Evolutionary conservation across 352 stramenopile species (phyloP).

Genomic region (Phytopythium aichiense): DNA sequence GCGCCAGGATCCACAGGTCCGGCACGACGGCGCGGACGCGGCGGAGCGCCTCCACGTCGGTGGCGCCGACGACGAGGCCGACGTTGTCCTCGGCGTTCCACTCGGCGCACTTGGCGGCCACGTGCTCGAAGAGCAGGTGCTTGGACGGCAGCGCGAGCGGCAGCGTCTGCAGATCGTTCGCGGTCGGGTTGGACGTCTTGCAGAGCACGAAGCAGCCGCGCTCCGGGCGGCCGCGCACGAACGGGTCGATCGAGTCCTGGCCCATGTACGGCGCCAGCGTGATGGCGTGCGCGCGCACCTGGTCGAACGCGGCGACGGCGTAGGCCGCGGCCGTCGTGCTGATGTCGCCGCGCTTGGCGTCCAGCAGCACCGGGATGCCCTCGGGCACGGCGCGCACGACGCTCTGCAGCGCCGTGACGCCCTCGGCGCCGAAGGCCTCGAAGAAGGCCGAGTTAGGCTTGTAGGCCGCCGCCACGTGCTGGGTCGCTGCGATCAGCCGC

Average conservation of each 20-base stretch:
- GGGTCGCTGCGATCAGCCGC: slow-evolving; percentile 93
- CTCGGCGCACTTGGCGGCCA: slow-evolving; percentile 86
- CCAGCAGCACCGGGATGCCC: slow-evolving; percentile 95
- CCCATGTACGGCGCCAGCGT: slow-evolving; percentile 99
- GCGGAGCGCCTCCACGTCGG: slow-evolving; percentile 91
- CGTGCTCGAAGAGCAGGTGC: slow-evolving; percentile 83
- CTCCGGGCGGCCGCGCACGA: slow-evolving; percentile 86
- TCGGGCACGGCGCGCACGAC: slow-evolving; percentile 88
- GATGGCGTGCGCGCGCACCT: slow-evolving; percentile 92
- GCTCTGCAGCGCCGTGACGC: slow-evolving; percentile 85
- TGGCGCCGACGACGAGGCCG: slow-evolving; percentile 97
- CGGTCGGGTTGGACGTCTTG: slow-evolving; percentile 98
- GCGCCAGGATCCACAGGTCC: slow-evolving; percentile 96
- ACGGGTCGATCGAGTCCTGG: slow-evolving; percentile 96
- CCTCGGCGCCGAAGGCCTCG: slow-evolving; percentile 88
- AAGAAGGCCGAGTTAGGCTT: slow-evolving; percentile 99
- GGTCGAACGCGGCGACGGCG: slow-evolving; percentile 91
- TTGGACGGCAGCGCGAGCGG: slow-evolving; percentile 23
- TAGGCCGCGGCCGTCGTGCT: slow-evolving; percentile 96
- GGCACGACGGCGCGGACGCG: slow-evolving; percentile 82
- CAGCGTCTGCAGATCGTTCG: slow-evolving; percentile 95
- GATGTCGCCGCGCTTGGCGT: slow-evolving; percentile 99
- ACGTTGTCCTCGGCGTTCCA: slow-evolving; percentile 92
- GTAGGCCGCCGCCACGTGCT: slow-evolving; percentile 92
- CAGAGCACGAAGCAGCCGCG: slow-evolving; percentile 97